Evolutionary conservation across 2,329 filamentous ascomycete species (phyloP).

Genomic region (Macrophomina phaseolina): DNA sequence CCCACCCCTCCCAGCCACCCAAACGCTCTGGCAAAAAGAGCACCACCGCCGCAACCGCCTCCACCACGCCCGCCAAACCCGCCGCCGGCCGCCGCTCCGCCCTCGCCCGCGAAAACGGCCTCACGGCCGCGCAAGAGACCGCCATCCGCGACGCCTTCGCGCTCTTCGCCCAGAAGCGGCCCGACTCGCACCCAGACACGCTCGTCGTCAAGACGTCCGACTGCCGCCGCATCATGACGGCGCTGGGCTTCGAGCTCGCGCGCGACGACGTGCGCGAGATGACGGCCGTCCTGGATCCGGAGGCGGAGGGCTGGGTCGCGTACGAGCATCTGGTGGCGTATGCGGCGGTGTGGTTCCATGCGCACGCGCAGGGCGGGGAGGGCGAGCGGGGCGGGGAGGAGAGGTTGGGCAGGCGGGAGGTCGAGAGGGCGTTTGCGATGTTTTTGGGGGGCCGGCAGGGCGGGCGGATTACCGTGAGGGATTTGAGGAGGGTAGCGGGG

Average conservation of each 20-base stretch:
- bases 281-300: constrained; percentile 80
- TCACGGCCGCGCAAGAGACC: constrained; percentile 80
- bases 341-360: constrained; percentile 81
- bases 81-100: constrained; percentile 69
- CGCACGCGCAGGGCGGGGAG: background rate
- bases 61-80: background rate
- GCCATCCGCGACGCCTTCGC: constrained; percentile 91
- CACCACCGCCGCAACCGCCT: background rate
- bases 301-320: constrained; percentile 74
- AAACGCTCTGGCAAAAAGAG: constrained; percentile 3
- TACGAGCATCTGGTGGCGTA: constrained; percentile 87
- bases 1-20: background rate
- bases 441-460: constrained; percentile 68
- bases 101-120: constrained; percentile 89
- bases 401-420: constrained; percentile 62
- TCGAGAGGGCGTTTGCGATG: constrained; percentile 80
- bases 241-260: constrained; percentile 71
- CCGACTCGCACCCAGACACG: constrained; percentile 62
- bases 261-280: constrained; percentile 76
- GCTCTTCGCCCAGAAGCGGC: constrained; percentile 69
- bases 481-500: constrained; percentile 78
- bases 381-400: constrained; percentile 31
- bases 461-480: constrained; percentile 76
- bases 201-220: constrained; percentile 51
- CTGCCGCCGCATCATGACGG: constrained; percentile 53